These are phyloP conservation scores for Mycena vulgaris DNA, from an alignment of 768 basidiomycete species.

Conservation along the genomic window DNA sequence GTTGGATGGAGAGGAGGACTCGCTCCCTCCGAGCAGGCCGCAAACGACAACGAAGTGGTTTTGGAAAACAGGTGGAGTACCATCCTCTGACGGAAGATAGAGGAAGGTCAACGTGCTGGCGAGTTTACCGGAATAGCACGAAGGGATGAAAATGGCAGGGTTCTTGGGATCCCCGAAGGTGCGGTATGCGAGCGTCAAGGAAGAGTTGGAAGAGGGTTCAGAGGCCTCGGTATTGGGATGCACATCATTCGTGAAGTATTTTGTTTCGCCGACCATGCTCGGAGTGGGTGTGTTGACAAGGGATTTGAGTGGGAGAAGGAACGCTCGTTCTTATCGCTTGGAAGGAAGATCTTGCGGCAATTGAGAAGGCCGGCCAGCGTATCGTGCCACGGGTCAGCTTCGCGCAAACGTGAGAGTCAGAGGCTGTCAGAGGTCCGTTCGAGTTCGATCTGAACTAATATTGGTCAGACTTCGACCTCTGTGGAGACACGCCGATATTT, in stretches of 20 bases:
- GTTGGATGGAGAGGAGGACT: slow-evolving; percentile 37
- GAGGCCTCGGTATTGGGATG: slow-evolving; percentile 16
- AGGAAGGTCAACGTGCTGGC: slow-evolving; percentile 32
- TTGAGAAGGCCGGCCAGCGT: background rate
- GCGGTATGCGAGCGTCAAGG: slow-evolving; percentile 33
- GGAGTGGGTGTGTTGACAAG: background rate
- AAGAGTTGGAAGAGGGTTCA: slow-evolving; percentile 16
- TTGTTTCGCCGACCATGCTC: slow-evolving; percentile 32
- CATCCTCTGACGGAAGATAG: slow-evolving; percentile 18
- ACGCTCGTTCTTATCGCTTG: background rate
- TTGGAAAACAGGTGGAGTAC: slow-evolving; percentile 19
- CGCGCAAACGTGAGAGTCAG: background rate
- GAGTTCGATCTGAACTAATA: no score
- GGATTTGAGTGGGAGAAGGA: background rate
- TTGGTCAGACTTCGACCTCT: no score
- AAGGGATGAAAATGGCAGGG: slow-evolving; percentile 31
- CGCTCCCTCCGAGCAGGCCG: slow-evolving; percentile 31
- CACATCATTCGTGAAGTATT: slow-evolving; percentile 21
- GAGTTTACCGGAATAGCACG: slow-evolving; percentile 30
- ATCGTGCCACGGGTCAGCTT: background rate
- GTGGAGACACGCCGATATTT: no score
- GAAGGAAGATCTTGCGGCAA: background rate
- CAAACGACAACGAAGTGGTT: slow-evolving; percentile 31
- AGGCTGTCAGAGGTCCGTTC: no score
- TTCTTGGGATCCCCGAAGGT: slow-evolving; percentile 24